Evolutionary conservation across 139 green algal genomes (phyloP).

Genomic region (Nannochloris sp.): DNA sequence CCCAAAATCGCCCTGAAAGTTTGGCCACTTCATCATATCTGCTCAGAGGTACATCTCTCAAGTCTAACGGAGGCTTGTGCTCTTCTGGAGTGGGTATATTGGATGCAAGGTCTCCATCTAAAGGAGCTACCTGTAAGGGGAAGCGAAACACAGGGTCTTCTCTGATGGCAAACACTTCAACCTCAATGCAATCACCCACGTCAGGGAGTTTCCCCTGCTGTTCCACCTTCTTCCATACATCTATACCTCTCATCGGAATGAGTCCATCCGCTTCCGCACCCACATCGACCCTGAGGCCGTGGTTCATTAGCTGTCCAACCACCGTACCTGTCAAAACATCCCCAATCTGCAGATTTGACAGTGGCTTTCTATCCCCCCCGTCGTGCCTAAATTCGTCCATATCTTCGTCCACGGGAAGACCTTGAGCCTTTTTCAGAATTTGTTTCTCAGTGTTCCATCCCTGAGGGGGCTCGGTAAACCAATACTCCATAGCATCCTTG

Average conservation of each 20-base stretch:
- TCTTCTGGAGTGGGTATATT: background rate
- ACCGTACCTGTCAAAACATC: constrained; percentile 15
- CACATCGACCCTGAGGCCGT: constrained; percentile 24
- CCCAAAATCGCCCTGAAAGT: constrained; percentile 7
- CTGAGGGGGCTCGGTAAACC: constrained; percentile 31
- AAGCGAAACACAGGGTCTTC: constrained; percentile 13
- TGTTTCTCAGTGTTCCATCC: constrained; percentile 23
- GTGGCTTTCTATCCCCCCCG: background rate
- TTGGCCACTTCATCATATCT: constrained; percentile 4
- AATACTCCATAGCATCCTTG: constrained; percentile 23
- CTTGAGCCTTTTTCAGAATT: constrained; percentile 9
- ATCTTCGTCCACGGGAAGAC: background rate
- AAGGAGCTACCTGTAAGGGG: constrained; percentile 14
- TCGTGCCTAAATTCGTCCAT: background rate
- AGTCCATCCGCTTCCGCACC: constrained; percentile 22
- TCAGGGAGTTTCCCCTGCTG: background rate
- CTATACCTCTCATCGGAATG: constrained; percentile 3
- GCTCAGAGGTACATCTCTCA: constrained; percentile 4
- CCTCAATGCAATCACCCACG: background rate
- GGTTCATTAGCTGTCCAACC: constrained; percentile 9
- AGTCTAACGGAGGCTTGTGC: constrained; percentile 16
- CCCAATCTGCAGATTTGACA: constrained; percentile 16
- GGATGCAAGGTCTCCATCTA: background rate
- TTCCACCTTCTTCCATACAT: constrained; percentile 6
- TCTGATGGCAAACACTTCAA: constrained; percentile 11